Evolutionary conservation across 306 rosid species (phyloP).

Genomic region (Hippophae rhamnoides): DNA sequence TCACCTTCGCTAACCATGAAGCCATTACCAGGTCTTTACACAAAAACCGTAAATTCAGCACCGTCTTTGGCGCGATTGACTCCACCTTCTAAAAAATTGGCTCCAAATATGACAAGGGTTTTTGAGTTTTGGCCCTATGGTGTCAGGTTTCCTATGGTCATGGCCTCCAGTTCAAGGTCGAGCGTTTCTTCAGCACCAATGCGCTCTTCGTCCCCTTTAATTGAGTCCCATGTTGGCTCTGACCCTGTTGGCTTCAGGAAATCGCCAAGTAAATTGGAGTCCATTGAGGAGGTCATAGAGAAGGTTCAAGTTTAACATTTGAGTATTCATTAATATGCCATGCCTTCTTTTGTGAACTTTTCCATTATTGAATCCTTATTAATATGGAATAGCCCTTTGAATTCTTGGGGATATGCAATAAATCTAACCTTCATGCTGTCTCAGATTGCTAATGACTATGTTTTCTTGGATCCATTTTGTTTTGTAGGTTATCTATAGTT

Average conservation of each 20-base stretch:
- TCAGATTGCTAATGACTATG: no score
- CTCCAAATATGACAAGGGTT: constrained; percentile 20
- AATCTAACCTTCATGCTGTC: not conserved
- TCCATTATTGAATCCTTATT: not conserved
- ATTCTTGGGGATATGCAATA: not conserved
- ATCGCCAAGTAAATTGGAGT: constrained; percentile 16
- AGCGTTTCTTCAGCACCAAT: constrained; percentile 32
- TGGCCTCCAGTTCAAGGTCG: constrained; percentile 26
- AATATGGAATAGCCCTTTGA: not conserved
- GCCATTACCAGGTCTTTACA: constrained; percentile 27
- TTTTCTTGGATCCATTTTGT: not conserved
- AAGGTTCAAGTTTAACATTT: constrained; percentile 27
- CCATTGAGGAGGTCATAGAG: constrained; percentile 49
- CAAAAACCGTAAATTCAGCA: constrained; percentile 17
- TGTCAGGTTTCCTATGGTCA: constrained; percentile 18
- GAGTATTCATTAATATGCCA: not conserved
- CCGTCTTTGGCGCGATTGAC: constrained; percentile 6
- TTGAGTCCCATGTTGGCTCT: constrained; percentile 22
- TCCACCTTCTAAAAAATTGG: constrained; percentile 17
- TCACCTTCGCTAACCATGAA: constrained; percentile 23
- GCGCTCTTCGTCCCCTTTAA: constrained; percentile 21
- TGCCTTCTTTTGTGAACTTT: no score
- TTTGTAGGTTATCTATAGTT: constrained; percentile 58
- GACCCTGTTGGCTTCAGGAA: constrained; percentile 16
- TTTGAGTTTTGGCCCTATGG: constrained; percentile 13